These are phyloP conservation scores for Dipteronia dyeriana DNA, from an alignment of 345 rosid species.

Conservation along the genomic window DNA sequence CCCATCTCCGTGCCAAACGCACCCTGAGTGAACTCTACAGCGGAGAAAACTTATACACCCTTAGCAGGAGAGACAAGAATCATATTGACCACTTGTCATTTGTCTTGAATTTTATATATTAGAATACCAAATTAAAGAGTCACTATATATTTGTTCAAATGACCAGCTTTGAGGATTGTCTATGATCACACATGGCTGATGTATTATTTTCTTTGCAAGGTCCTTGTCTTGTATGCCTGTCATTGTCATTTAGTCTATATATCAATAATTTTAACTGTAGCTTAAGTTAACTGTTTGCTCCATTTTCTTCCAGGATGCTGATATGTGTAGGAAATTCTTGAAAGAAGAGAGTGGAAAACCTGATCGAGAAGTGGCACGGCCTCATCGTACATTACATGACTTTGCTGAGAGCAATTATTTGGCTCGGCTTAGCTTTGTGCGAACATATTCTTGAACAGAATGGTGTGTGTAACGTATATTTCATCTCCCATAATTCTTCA, in stretches of 20 bases:
- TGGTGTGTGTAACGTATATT: slow-evolving; percentile 8
- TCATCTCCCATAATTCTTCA: background rate
- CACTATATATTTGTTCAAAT: slow-evolving; percentile 1
- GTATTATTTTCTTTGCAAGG: background rate
- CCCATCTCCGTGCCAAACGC: no score
- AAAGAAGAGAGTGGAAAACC: slow-evolving; percentile 49
- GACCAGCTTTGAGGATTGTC: background rate
- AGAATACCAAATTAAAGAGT: background rate
- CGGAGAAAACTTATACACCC: background rate
- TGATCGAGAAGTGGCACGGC: slow-evolving; percentile 44
- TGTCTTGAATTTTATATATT: background rate
- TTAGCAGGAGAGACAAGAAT: background rate
- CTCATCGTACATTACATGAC: slow-evolving; percentile 74
- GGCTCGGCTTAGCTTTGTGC: slow-evolving; percentile 65
- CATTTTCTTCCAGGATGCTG: slow-evolving; percentile 54
- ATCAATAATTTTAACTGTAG: background rate
- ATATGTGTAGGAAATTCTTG: slow-evolving; percentile 50
- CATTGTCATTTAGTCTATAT: background rate
- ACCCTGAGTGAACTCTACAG: background rate
- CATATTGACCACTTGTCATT: background rate
- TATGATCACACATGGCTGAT: background rate
- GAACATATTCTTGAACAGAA: slow-evolving; percentile 33
- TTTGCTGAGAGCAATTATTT: slow-evolving; percentile 86
- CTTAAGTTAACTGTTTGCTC: background rate
- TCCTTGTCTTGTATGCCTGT: background rate